phyloP scores from a whole-genome alignment of 1,139 yeast species.

The Barnettozyma hawaiiensis region DNA sequence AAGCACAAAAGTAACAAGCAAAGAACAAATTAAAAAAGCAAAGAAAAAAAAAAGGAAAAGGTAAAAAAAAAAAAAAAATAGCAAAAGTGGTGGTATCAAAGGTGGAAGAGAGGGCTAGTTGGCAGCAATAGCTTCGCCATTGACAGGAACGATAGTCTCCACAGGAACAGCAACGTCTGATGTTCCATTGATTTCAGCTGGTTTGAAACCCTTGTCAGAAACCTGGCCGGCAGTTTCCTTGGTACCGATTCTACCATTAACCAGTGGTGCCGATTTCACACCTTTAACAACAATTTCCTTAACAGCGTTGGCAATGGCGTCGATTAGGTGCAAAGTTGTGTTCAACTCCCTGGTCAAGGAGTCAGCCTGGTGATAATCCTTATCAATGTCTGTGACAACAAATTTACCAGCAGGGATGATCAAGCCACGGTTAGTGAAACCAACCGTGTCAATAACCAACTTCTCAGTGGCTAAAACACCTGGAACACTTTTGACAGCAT shows the following conservation, averaged over 20 bases:
- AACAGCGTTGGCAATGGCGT: constrained; percentile 1
- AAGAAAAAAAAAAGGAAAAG: neutral
- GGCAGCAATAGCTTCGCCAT: constrained; percentile 1
- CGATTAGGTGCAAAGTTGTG: constrained; percentile 2
- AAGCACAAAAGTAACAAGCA: neutral
- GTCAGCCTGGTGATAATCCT: constrained; percentile 4
- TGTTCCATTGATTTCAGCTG: neutral
- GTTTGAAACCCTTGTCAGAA: neutral
- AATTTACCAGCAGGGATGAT: constrained; percentile 6
- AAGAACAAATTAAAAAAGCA: neutral
- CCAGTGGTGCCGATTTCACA: constrained; percentile 1
- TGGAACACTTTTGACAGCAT: constrained; percentile 5
- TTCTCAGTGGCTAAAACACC: constrained; percentile 4
- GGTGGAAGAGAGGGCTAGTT: neutral
- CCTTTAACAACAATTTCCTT: constrained; percentile 1
- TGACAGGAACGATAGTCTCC: constrained; percentile 1
- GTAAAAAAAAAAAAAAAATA: neutral
- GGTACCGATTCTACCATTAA: neutral
- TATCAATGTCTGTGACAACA: constrained; percentile 1
- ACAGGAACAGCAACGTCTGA: constrained; percentile 1
- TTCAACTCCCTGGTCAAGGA: constrained; percentile 6
- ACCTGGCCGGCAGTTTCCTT: neutral
- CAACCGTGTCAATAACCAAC: constrained; percentile 1
- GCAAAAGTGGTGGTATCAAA: neutral
- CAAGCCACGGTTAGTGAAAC: neutral